Percentiles rank a stretch among this genome's conserved stretches.
Conservation (phyloP, 1,139 yeast genomes). For the Debaryomycetaceae sp. region DNA sequence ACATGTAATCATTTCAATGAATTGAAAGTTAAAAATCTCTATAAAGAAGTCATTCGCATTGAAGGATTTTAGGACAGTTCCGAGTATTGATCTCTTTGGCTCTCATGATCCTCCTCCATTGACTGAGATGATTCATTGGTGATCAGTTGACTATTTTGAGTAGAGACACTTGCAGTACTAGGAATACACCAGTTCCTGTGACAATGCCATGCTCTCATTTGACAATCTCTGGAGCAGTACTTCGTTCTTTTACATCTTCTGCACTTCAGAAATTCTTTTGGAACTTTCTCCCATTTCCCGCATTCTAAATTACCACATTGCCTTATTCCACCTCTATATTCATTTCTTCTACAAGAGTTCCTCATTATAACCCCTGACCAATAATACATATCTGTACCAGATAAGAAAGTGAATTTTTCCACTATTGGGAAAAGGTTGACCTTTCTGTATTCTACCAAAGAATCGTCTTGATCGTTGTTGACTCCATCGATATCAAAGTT, state of each 20-base stretch:
- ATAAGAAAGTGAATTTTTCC: constrained; percentile 80
- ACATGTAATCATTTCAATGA: not conserved
- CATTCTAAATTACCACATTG: constrained; percentile 94
- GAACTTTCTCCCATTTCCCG: constrained; percentile 92
- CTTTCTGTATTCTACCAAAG: constrained; percentile 48
- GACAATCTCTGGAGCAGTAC: constrained; percentile 91
- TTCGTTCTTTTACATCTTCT: constrained; percentile 91
- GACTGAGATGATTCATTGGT: constrained; percentile 2
- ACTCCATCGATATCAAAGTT: constrained; percentile 53
- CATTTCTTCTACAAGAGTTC: constrained; percentile 90
- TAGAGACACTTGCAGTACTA: constrained; percentile 23
- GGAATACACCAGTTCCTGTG: constrained; percentile 94
- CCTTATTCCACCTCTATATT: constrained; percentile 79
- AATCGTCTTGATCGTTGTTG: constrained; percentile 42
- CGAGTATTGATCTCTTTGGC: constrained; percentile 4
- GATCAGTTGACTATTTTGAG: constrained; percentile 4
- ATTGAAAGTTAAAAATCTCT: not conserved
- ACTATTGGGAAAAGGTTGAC: constrained; percentile 85
- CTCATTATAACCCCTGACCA: constrained; percentile 98
- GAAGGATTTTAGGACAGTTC: not conserved
- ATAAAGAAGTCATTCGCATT: not conserved
- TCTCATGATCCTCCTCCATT: constrained; percentile 3
- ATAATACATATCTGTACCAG: constrained; percentile 76
- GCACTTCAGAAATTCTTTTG: constrained; percentile 92
- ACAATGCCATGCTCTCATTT: constrained; percentile 85